Conservation (phyloP, 2,329 filamentous ascomycete species). For the Colletotrichum salicis region DNA sequence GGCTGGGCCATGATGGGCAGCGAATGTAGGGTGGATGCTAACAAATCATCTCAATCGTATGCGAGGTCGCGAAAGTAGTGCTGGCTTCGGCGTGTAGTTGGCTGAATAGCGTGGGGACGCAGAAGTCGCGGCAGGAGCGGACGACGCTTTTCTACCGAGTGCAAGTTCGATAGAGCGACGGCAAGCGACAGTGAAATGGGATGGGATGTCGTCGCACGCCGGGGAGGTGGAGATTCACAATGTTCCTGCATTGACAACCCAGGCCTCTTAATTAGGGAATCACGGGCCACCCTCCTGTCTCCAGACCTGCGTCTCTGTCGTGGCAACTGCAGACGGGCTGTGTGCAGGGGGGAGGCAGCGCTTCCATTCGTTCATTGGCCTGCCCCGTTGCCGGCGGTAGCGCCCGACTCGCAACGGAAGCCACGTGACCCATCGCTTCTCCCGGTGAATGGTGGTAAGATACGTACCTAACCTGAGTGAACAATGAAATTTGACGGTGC, state of each 20-base stretch:
- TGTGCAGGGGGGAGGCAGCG: not conserved
- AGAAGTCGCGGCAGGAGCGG: not conserved
- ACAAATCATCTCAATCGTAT: slow-evolving; percentile 29
- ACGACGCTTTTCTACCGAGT: not conserved
- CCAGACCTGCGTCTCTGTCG: slow-evolving; percentile 8
- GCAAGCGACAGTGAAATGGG: slow-evolving; percentile 11
- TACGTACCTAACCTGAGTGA: not conserved
- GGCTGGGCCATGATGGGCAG: slow-evolving; percentile 51
- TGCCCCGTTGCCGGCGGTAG: not conserved
- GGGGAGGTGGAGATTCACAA: slow-evolving; percentile 16
- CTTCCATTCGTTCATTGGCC: slow-evolving; percentile 11
- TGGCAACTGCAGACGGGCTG: slow-evolving; percentile 26
- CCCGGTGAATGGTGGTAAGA: not conserved
- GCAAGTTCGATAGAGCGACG: slow-evolving; percentile 11
- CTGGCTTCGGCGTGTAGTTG: not conserved
- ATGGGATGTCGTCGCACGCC: slow-evolving; percentile 23
- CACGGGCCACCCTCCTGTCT: slow-evolving; percentile 25
- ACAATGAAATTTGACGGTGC: not conserved
- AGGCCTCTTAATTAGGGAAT: slow-evolving; percentile 30
- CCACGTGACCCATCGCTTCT: slow-evolving; percentile 18
- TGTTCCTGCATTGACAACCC: slow-evolving; percentile 36
- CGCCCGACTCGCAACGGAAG: not conserved
- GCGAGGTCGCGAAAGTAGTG: not conserved
- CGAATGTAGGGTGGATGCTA: slow-evolving; percentile 1
- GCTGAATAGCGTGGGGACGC: not conserved